A percentile compares a stretch with the other conserved stretches of the same genome.
Conservation (phyloP, 371 early-diverging fungal species). For the Apophysomyces variabilis region DNA sequence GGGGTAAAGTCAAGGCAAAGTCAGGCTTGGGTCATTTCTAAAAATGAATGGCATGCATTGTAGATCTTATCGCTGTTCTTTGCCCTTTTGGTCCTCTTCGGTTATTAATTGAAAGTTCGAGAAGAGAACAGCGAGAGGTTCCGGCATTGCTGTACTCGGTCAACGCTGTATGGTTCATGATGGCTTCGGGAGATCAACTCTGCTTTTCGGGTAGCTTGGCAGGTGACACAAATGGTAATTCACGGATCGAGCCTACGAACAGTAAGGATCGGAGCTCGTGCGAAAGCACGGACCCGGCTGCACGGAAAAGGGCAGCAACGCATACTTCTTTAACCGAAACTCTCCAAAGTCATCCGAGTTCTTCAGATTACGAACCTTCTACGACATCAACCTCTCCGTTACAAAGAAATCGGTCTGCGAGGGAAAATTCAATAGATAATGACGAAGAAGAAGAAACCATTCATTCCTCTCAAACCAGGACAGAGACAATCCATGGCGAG, state of each 20-base stretch:
- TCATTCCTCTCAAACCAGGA: background rate
- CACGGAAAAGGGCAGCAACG: conserved; percentile 16
- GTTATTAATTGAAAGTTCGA: conserved; percentile 79
- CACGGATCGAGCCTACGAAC: conserved; percentile 9
- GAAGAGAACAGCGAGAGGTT: conserved; percentile 72
- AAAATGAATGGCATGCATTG: background rate
- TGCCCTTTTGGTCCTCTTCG: conserved; percentile 92
- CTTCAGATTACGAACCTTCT: conserved; percentile 24
- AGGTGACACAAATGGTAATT: conserved; percentile 12
- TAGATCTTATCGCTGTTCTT: conserved; percentile 86
- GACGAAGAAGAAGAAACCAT: conserved; percentile 18
- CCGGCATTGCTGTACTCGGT: conserved; percentile 83
- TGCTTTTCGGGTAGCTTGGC: conserved; percentile 22
- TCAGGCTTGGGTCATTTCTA: background rate
- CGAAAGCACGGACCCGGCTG: conserved; percentile 5
- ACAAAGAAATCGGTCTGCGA: conserved; percentile 5
- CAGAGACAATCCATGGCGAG: background rate
- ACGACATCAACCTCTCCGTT: conserved; percentile 23
- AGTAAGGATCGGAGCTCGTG: conserved; percentile 5
- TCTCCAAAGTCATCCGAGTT: conserved; percentile 15
- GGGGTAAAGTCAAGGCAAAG: conserved; percentile 62
- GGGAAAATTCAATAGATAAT: conserved; percentile 28
- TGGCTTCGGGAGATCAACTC: conserved; percentile 51
- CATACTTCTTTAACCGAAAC: conserved; percentile 20
- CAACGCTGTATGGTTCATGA: conserved; percentile 83